Evolutionary conservation across 2,329 filamentous ascomycete species (phyloP), one percentile per base, ranked within the genome.

Genomic region (Penicillium psychrosexuale): DNA sequence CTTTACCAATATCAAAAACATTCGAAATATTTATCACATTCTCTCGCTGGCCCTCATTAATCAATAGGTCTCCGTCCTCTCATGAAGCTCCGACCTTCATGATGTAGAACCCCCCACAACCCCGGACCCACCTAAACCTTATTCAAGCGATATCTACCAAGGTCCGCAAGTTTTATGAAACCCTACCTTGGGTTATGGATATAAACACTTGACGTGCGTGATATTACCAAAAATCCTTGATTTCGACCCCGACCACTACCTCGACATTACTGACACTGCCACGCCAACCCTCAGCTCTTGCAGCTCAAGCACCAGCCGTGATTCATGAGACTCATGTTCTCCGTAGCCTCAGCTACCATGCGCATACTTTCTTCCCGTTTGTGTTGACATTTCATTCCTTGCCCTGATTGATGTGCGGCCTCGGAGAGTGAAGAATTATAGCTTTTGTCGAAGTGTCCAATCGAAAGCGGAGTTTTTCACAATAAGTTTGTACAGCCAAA

Each of bases 1-100:
- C 31, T 38, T 44, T 48, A 40, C 37, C 54, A 57, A 59, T 51
- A 22, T 34, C 45, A 59, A 59, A 57, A 59, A 58, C 51, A 57
- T 51, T 54, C 38, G 47, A 57, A 59, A 58, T 30, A 9, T 53
- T 11, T 34, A 42, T 30, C 27, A 24, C 8, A 15, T 37, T 36
- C 7, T 11, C 15, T 31, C 13, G 7, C 5, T 38, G 5, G 36
- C n/a, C 5, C 3, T 42, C 22, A 9, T 39, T 31, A 15, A 19
- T 13, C 11, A 19, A 8, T 43, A n/a, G 9, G 8, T 27, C 12
- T 24, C 12, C 31, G 19, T 8, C n/a, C 12, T 31, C 12, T 15
- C 3, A 6, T 22, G 17, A 24, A 45, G 43, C 43, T 45, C 43
- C 24, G 43, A n/a, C 43, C 17, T 45, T 33, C 8, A 24, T 15